Percentiles rank a stretch among this genome's conserved stretches.
These are phyloP conservation scores for Penicillium paradoxum DNA, from an alignment of 495 filamentous ascomycete genomes.

Conservation along the genomic window DNA sequence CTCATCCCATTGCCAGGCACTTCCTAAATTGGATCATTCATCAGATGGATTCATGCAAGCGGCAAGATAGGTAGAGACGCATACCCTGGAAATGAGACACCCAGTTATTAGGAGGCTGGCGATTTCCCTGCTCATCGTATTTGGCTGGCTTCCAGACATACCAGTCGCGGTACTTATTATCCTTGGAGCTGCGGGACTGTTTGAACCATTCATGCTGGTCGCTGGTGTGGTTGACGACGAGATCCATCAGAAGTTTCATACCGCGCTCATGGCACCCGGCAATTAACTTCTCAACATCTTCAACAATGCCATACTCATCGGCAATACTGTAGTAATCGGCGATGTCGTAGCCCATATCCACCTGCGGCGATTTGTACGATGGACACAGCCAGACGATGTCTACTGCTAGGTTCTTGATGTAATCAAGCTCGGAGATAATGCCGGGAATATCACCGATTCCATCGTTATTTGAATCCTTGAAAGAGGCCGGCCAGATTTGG, in stretches of 20 bases:
- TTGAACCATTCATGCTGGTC: conserved; percentile 73
- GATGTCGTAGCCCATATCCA: conserved; percentile 62
- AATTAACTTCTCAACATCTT: conserved; percentile 61
- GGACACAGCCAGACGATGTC: conserved; percentile 68
- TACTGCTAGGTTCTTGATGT: conserved; percentile 57
- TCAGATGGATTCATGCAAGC: not conserved
- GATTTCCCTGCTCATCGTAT: conserved; percentile 53
- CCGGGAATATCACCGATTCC: conserved; percentile 65
- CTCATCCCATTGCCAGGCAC: conserved; percentile 64
- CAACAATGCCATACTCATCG: conserved; percentile 55
- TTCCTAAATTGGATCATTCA: conserved; percentile 26
- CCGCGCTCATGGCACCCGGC: conserved; percentile 49
- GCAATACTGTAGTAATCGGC: conserved; percentile 62
- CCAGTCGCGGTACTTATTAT: conserved; percentile 60
- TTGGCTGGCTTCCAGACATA: conserved; percentile 66
- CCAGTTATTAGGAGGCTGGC: conserved; percentile 70
- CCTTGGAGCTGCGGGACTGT: conserved; percentile 56
- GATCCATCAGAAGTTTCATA: conserved; percentile 69
- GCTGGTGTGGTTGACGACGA: conserved; percentile 78
- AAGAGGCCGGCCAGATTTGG: conserved; percentile 66
- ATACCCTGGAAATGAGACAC: conserved; percentile 52
- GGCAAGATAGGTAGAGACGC: not conserved
- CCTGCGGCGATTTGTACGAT: conserved; percentile 61
- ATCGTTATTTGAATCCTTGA: conserved; percentile 62
- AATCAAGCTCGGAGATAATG: conserved; percentile 60